Evolutionary conservation across 371 early-diverging fungal species (phyloP), one percentile per base, ranked within the genome.

Genomic region (Mucor irregularis): DNA sequence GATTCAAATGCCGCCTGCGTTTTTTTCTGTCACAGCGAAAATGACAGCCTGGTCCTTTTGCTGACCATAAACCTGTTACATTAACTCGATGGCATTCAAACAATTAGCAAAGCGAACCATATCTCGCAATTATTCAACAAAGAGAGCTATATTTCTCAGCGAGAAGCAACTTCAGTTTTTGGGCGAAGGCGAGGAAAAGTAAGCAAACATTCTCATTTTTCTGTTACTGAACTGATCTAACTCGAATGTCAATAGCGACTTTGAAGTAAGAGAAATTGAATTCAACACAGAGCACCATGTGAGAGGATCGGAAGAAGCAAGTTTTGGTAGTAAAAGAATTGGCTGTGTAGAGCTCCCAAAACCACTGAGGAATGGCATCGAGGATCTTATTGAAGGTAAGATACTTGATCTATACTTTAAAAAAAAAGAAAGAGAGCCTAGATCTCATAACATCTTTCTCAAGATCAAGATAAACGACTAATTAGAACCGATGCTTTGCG

Each of bases 281-380:
- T 5, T 37, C 5, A 9, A 30, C 5, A 26, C 54, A n/a, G 61
- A 55, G 8, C 53, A 56, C 3, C 28, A 61, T 28, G 51, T 56
- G 9, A 80, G 90, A 34, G 81, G 87, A 37, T 85, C 90, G 7
- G 71, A 74, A n/a, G 89, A 89, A 59, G 84, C 83, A 22, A 68
- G 75, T n/a, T 89, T 85, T 60, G 90, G 88, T 6, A 69, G 82
- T 24, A 90, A 90, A 46, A 80, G 88, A 45, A 84, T 88, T 21
- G 90, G 90, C 2, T 73, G 82, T 56, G 84, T 86, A 0, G 78
- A 69, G 26, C 59, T 90, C 30, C 91, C 91, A 1, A 55, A 64
- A 21, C 61, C 73, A 2, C 40, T 90, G 6, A 71, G 76, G 34
- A 52, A 74, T 6, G 78, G 77, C n/a, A 82, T 89, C 22, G 60